Percentiles rank a stretch among this genome's conserved stretches.
Conservation (phyloP, 2,329 filamentous ascomycete species). For the Cladosporium cucumerinum region DNA sequence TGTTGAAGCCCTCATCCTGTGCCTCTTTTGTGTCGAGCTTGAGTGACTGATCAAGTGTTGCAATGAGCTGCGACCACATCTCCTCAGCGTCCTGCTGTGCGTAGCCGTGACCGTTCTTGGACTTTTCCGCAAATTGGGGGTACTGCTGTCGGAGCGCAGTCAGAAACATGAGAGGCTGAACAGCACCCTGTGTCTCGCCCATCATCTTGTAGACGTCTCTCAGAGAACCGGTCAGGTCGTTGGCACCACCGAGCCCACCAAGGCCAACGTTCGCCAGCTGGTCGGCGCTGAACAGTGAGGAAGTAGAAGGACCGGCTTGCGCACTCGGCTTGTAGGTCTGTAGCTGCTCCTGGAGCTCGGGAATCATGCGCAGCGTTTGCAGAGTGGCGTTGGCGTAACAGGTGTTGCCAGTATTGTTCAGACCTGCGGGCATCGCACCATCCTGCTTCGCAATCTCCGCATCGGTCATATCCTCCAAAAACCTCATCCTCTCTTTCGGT, state of each 20-base stretch:
- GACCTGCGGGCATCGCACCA: slow-evolving; percentile 80
- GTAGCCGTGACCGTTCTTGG: slow-evolving; percentile 76
- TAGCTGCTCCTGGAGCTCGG: slow-evolving; percentile 82
- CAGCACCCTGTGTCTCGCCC: slow-evolving; percentile 83
- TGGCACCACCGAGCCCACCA: slow-evolving; percentile 55
- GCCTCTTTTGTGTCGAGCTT: slow-evolving; percentile 55
- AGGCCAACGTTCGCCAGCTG: slow-evolving; percentile 51
- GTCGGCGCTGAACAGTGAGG: slow-evolving; percentile 33
- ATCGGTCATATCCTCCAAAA: slow-evolving; percentile 96
- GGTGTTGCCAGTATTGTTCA: slow-evolving; percentile 93
- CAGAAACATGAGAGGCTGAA: slow-evolving; percentile 78
- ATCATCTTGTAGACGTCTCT: slow-evolving; percentile 84
- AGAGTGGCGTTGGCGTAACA: slow-evolving; percentile 98
- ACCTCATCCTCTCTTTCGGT: slow-evolving; percentile 79
- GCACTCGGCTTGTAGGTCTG: slow-evolving; percentile 52
- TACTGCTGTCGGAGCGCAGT: slow-evolving; percentile 73
- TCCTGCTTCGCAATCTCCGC: slow-evolving; percentile 80
- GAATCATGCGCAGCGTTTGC: slow-evolving; percentile 84
- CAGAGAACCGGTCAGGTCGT: slow-evolving; percentile 73
- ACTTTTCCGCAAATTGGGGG: slow-evolving; percentile 89
- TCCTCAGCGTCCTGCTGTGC: slow-evolving; percentile 99
- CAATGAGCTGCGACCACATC: slow-evolving; percentile 93
- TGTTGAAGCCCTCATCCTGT: slow-evolving; percentile 60
- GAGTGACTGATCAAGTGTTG: slow-evolving; percentile 75
- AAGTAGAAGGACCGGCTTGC: slow-evolving; percentile 21